These are phyloP conservation scores for Leishmania mexicana DNA, from an alignment of 208 protist species.

Conservation along the genomic window DNA sequence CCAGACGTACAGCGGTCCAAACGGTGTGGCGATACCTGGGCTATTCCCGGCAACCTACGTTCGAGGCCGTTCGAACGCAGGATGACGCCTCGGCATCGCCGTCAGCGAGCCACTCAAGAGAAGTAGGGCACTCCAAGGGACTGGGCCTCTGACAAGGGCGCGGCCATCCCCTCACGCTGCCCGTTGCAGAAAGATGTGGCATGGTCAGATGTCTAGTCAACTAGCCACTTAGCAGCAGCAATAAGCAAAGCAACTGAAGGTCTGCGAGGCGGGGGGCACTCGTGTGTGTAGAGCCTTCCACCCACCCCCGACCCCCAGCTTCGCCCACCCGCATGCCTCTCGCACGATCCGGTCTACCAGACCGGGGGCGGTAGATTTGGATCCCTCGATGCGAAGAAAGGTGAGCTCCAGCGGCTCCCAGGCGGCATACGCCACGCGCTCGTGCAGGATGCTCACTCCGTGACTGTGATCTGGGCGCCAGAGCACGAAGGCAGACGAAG, in stretches of 20 bases:
- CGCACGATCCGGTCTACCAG: not conserved
- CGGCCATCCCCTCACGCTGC: too few species aligned
- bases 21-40: too few species aligned
- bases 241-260: not conserved
- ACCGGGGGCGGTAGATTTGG: not conserved
- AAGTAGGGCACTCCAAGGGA: not conserved
- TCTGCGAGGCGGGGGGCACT: not conserved
- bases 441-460: not conserved
- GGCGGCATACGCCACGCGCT: not conserved
- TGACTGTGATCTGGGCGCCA: not conserved
- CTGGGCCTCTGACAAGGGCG: too few species aligned
- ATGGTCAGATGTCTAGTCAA: not conserved
- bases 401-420: not conserved
- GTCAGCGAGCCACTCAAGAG: not conserved
- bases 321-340: not conserved
- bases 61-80: too few species aligned
- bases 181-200: not conserved
- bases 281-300: not conserved
- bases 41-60: too few species aligned
- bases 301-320: too few species aligned
- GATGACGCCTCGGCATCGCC: too few species aligned
- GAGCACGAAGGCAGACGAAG: not conserved
- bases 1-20: too few species aligned
- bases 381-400: not conserved
- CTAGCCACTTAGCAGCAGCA: not conserved